These are phyloP conservation scores for Monoraphidium neglectum DNA, from an alignment of 139 green algal species.

Conservation along the genomic window DNA sequence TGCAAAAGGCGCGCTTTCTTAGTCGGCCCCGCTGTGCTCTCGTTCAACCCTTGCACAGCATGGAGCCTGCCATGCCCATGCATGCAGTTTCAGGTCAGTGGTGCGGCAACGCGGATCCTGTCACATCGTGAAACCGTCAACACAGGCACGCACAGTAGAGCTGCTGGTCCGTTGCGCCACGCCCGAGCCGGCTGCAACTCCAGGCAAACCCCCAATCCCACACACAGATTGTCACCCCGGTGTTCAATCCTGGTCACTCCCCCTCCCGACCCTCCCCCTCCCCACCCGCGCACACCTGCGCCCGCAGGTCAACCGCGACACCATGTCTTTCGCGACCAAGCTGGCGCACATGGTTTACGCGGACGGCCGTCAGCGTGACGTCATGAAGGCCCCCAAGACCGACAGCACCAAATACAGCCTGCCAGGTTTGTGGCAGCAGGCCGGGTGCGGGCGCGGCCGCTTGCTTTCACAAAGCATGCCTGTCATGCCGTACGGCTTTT, in stretches of 20 bases:
- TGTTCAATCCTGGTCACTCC: background rate
- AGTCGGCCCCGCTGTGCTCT: too few relatives aligned
- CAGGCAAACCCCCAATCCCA: too few relatives aligned
- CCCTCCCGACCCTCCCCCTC: too few relatives aligned
- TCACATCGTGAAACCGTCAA: too few relatives aligned
- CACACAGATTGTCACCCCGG: too few relatives aligned
- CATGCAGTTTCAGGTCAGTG: too few relatives aligned
- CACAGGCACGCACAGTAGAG: too few relatives aligned
- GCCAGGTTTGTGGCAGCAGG: conserved; percentile 42
- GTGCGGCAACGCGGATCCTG: too few relatives aligned
- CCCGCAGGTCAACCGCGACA: conserved; percentile 78
- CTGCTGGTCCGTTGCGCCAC: too few relatives aligned
- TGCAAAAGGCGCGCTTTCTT: conserved; percentile 66
- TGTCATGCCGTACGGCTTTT: background rate
- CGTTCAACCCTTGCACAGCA: too few relatives aligned
- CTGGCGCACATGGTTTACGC: conserved; percentile 82
- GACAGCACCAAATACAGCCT: conserved; percentile 76
- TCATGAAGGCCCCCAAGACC: conserved; percentile 83
- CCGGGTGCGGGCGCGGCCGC: background rate
- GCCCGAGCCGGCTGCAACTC: too few relatives aligned
- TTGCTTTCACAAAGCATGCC: background rate
- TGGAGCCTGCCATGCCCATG: too few relatives aligned
- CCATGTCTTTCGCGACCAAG: conserved; percentile 93
- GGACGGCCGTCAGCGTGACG: conserved; percentile 55
- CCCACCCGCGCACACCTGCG: background rate